Percentiles rank a stretch among this genome's conserved stretches.
These are phyloP conservation scores for Isoetes engelmannii DNA, from an alignment of 83 land plant species.

Conservation along the genomic window DNA sequence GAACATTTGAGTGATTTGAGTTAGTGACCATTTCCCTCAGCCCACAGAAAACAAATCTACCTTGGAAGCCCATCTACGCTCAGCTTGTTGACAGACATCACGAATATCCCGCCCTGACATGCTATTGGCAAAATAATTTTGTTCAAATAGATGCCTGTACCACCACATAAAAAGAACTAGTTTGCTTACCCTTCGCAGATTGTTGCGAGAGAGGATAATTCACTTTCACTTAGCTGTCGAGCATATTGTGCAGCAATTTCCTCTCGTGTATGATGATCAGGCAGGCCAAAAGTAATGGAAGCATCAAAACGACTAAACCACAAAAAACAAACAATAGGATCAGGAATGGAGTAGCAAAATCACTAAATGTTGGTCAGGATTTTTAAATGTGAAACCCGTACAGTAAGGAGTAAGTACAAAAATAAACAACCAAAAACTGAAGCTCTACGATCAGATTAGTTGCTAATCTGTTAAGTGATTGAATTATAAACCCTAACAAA, in stretches of 20 bases:
- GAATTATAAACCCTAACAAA: too few species aligned
- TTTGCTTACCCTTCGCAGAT: conserved; percentile 69
- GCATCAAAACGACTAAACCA: conserved; percentile 79
- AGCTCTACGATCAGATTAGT: too few species aligned
- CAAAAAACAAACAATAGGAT: conserved; percentile 14
- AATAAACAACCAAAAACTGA: too few species aligned
- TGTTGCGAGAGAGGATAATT: conserved; percentile 51
- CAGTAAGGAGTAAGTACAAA: too few species aligned
- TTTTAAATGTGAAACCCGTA: too few species aligned
- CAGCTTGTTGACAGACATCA: conserved; percentile 95
- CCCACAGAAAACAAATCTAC: conserved; percentile 22
- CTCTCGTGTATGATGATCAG: conserved; percentile 54
- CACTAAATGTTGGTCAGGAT: too few species aligned
- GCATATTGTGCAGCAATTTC: conserved; percentile 91
- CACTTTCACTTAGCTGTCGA: conserved; percentile 58
- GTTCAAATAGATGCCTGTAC: neutral
- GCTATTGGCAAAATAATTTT: conserved; percentile 25
- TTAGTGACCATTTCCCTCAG: neutral
- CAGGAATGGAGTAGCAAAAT: neutral
- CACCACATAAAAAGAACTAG: neutral
- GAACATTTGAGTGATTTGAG: neutral
- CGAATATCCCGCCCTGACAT: conserved; percentile 95
- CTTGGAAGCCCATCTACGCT: conserved; percentile 94
- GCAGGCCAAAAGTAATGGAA: conserved; percentile 61
- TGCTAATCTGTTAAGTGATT: too few species aligned